Conservation (phyloP, 2,329 filamentous ascomycete genomes). For the Diaporthe helianthi region DNA sequence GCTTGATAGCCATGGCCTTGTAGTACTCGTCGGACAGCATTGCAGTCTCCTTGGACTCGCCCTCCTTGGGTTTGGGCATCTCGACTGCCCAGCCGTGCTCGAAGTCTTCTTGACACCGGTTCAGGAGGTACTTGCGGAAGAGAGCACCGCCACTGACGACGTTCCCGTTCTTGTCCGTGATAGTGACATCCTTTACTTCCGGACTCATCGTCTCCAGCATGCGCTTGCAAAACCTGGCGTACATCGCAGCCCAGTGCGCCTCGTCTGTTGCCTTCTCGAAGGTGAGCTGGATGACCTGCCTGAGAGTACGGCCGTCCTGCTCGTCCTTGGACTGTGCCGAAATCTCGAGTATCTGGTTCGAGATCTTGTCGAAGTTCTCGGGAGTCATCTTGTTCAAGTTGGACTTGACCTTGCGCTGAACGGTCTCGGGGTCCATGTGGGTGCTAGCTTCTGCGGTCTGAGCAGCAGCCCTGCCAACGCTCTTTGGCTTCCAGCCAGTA, state of each 20-base stretch:
- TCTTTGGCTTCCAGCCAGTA: slow-evolving; percentile 90
- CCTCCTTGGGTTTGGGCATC: slow-evolving; percentile 77
- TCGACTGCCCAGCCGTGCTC: slow-evolving; percentile 96
- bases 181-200: slow-evolving; percentile 94
- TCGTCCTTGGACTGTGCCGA: slow-evolving; percentile 96
- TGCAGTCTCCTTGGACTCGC: slow-evolving; percentile 71
- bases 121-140: slow-evolving; percentile 98
- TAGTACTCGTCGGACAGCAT: slow-evolving; percentile 98
- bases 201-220: slow-evolving; percentile 96
- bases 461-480: slow-evolving; percentile 53
- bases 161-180: slow-evolving; percentile 87
- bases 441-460: slow-evolving; percentile 44
- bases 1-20: slow-evolving; percentile 88
- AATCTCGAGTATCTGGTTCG: slow-evolving; percentile 90
- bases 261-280: slow-evolving; percentile 99
- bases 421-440: slow-evolving; percentile 86
- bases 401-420: slow-evolving; percentile 98
- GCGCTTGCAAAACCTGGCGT: slow-evolving; percentile 96
- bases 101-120: slow-evolving; percentile 98
- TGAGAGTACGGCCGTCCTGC: slow-evolving; percentile 88
- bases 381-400: slow-evolving; percentile 99
- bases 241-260: slow-evolving; percentile 98
- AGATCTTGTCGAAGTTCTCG: slow-evolving; percentile 96
- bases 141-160: slow-evolving; percentile 90
- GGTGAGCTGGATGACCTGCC: slow-evolving; percentile 97